Evolutionary conservation across 2,329 filamentous ascomycete species (phyloP), one percentile per base, ranked within the genome.

Genomic region (Huntiella moniliformis): DNA sequence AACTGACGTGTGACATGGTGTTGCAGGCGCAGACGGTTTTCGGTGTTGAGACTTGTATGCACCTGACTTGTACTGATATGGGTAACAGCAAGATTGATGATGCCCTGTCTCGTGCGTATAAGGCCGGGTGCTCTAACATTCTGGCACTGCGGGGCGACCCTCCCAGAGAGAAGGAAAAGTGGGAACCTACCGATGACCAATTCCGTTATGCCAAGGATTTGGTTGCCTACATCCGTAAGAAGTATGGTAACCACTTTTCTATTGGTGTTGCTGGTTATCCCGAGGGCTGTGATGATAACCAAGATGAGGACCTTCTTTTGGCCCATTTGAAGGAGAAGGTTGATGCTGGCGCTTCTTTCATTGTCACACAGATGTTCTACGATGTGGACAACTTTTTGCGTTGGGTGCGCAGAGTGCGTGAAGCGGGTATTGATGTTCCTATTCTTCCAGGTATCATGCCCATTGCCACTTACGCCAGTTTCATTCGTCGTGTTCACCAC

Each of bases 301-400:
- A 83, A 55, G 78, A 94, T 56, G 79, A 85, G 45, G 86, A 94
- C 40, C 63, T 74, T 50, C 71, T 98, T 56, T 75, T 98, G 52
- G 79, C 91, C 52, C 91, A 96, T 60, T 65, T 98, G 57, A 96
- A 96, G 66, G 82, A 96, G 62, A 98, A 98, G 67, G 79, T 96
- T 32, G 91, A 98, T 59, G 83, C 84, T 49, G 91, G 91, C 44
- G 87, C 81, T 51, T 80, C 82, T 5, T 98, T 96, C 60, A 82
- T 98, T 52, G 83, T 98, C 45, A 96, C 91, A 0, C 91, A 98
- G 65, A 98, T 98, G 91, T 96, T 96, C 65, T 98, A 98, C 67
- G 88, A 98, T 57, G 87, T 77, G 42, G 88, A 98, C 57, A 88
- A 91, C 58, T 98, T 98, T 63, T 64, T 96, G 45, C 73, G 78